phyloP scores from a whole-genome alignment of 495 filamentous ascomycete genomes.

The Hypoxylon fragiforme region DNA sequence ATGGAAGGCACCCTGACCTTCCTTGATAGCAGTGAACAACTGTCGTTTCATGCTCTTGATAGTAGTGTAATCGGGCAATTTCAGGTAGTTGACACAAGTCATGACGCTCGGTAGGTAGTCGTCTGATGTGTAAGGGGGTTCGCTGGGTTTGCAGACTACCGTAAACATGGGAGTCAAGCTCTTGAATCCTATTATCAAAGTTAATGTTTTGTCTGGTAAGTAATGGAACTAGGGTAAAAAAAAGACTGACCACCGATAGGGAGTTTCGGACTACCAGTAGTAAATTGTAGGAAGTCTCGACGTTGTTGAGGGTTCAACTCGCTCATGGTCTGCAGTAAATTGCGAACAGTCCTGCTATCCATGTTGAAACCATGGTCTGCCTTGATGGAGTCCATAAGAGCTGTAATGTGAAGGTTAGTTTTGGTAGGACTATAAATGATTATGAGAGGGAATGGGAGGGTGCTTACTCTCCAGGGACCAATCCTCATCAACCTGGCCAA shows the following conservation, averaged over 20 bases:
- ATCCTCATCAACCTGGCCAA: conserved; percentile 92
- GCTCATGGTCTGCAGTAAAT: conserved; percentile 94
- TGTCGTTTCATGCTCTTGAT: conserved; percentile 74
- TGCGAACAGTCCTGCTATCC: conserved; percentile 95
- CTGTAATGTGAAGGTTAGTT: conserved; percentile 49
- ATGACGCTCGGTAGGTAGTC: conserved; percentile 98
- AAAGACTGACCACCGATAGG: conserved; percentile 91
- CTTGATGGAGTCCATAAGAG: conserved; percentile 97
- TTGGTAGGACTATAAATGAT: background rate
- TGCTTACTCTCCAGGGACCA: conserved; percentile 98
- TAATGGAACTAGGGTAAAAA: no score
- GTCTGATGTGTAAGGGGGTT: conserved; percentile 90
- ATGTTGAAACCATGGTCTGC: conserved; percentile 99
- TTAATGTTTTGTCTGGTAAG: conserved; percentile 11
- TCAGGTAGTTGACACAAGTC: conserved; percentile 99
- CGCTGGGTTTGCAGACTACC: conserved; percentile 96
- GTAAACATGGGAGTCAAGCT: conserved; percentile 96
- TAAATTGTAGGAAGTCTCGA: conserved; percentile 96
- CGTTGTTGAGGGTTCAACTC: conserved; percentile 74
- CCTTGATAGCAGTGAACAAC: conserved; percentile 83
- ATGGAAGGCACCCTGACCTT: conserved; percentile 99
- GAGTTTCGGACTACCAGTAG: conserved; percentile 96
- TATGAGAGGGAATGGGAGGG: background rate
- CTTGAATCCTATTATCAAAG: conserved; percentile 76
- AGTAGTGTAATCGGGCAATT: conserved; percentile 91